Conservation (phyloP, 495 filamentous ascomycete species). For the Penicillium goetzii region DNA sequence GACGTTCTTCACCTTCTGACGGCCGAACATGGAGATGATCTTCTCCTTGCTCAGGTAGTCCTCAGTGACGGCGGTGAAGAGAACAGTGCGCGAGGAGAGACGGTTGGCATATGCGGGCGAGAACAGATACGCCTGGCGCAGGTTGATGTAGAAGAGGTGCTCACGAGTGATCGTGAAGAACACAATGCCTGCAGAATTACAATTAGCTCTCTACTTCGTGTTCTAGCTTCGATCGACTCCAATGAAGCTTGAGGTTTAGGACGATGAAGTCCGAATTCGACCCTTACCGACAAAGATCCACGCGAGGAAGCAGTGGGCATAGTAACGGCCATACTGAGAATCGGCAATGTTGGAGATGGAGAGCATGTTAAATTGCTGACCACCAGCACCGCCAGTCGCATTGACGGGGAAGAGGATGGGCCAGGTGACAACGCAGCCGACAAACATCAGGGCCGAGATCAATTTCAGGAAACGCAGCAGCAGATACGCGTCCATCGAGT, state of each 20-base stretch:
- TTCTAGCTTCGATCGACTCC: background rate
- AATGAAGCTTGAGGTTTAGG: background rate
- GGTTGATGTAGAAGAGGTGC: conserved; percentile 90
- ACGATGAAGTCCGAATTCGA: too few relatives aligned
- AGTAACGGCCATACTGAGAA: conserved; percentile 63
- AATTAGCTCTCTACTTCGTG: background rate
- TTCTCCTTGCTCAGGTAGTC: conserved; percentile 73
- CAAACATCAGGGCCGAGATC: conserved; percentile 69
- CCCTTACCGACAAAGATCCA: conserved; percentile 75
- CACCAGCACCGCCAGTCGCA: conserved; percentile 64
- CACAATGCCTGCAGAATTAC: conserved; percentile 61
- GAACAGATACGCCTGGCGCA: conserved; percentile 92
- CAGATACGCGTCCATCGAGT: conserved; percentile 87
- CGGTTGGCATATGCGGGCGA: conserved; percentile 86
- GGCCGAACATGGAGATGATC: conserved; percentile 77
- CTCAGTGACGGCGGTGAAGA: conserved; percentile 84
- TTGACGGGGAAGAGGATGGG: conserved; percentile 87
- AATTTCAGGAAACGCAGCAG: conserved; percentile 85
- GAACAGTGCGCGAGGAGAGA: conserved; percentile 90
- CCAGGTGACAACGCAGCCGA: conserved; percentile 81
- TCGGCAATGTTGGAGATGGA: conserved; percentile 71
- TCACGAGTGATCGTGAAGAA: conserved; percentile 90
- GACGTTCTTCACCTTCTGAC: conserved; percentile 72
- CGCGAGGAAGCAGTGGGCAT: conserved; percentile 72
- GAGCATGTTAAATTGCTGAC: conserved; percentile 76